Evolutionary conservation across 345 rosid species (phyloP).

Genomic region (Reutealis trisperma): DNA sequence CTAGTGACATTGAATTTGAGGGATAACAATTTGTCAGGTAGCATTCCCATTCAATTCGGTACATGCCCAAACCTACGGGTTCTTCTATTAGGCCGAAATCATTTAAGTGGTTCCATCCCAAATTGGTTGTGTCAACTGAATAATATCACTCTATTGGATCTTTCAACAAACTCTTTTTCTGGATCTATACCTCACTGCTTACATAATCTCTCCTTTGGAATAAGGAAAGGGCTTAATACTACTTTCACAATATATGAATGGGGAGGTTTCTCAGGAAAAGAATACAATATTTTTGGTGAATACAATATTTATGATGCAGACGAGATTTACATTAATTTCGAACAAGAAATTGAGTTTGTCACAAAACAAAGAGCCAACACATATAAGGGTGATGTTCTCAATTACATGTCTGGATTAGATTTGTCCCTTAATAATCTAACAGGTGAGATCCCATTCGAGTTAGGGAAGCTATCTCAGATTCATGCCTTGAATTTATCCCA

Average conservation of each 20-base stretch:
- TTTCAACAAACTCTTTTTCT: background rate
- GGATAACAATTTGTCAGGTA: background rate
- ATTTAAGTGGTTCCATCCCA: background rate
- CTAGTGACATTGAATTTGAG: background rate
- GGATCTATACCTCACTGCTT: background rate
- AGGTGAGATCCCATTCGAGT: background rate
- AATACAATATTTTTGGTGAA: too few species aligned
- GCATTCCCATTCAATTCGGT: background rate
- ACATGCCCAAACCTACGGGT: background rate
- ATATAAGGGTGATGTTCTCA: background rate
- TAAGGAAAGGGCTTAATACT: too few species aligned
- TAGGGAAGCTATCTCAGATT: background rate
- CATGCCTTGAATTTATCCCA: background rate
- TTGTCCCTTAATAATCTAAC: background rate
- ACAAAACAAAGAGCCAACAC: background rate
- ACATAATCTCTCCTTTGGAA: background rate
- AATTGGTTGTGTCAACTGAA: background rate
- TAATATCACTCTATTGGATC: background rate
- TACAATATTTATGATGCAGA: too few species aligned
- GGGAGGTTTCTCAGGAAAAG: too few species aligned
- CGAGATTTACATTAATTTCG: background rate
- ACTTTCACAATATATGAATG: too few species aligned
- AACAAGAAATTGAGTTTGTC: background rate
- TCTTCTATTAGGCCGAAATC: background rate
- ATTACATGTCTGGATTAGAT: constrained; percentile 11